Evolutionary conservation across 495 filamentous ascomycete genomes (phyloP), one percentile per base, ranked within the genome.

Genomic region (Tuber magnatum): DNA sequence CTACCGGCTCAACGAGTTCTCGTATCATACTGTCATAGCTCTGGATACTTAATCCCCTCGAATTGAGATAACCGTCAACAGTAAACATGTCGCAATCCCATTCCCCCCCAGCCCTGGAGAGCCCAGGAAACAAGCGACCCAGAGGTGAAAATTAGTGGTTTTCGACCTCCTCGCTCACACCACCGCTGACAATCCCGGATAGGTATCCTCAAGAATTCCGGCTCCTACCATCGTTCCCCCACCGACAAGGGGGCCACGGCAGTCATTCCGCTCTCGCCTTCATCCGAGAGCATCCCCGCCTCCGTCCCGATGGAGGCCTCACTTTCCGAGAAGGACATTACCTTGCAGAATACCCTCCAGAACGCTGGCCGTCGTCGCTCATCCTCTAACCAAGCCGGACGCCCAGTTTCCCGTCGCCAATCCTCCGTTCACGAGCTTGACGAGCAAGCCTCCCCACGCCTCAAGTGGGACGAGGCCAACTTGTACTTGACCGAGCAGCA

Each of bases 391-490:
- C 76, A 76, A 71, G 79, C 80, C 56, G 86, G 88, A 48, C 87
- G 86, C 61, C 88, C 88, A 0, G 85, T 87, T 16, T 92, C 90
- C 1, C 91, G 94, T 69, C 89, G 94, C 32, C 91, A 91, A 74
- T 93, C 91, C 0, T 86, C 85, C 71, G 77, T 81, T 24, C 79
- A 85, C 44, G 82, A 82, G 38, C 86, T 84, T 43, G 82, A 85
- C 40, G 51, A 71, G 48, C 83, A 85, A 44, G 84, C 80, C 35
- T 85, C 84, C 73, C 74, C 74, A 12, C 91, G 94, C 20, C 86
- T 99, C 74, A 96, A 97, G 83, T 99, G 95, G 95, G 95, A 99
- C 81, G 95, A 99, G 83, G 95, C 93, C 35, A 98, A 98, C 78
- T 86, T 99, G 35, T 98, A 97, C 83, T 87, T 98, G 20, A 93